Evolutionary conservation across 495 filamentous ascomycete species (phyloP).

Genomic region (Hypoxylon crocopeplum): DNA sequence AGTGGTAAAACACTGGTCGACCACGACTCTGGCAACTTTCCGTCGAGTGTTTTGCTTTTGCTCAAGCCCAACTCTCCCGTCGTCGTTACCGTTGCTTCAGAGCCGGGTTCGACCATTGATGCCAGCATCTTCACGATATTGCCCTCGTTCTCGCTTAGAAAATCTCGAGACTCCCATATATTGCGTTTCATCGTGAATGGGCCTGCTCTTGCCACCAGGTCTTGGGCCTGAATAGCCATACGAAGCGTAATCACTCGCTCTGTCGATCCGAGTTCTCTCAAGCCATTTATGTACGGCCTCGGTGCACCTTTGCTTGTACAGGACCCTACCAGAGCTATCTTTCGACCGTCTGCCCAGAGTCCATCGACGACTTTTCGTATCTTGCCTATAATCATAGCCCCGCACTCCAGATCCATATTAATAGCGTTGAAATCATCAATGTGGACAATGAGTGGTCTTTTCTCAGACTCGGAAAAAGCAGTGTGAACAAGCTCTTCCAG

Average conservation of each 20-base stretch:
- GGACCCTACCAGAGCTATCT: conserved; percentile 77
- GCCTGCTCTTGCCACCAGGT: background rate
- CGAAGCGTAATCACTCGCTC: conserved; percentile 27
- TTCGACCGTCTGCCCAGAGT: conserved; percentile 70
- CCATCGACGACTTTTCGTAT: conserved; percentile 75
- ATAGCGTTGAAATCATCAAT: conserved; percentile 83
- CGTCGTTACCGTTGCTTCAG: conserved; percentile 1
- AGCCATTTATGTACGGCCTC: conserved; percentile 39
- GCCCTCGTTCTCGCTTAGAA: conserved; percentile 45
- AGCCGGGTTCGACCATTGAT: conserved; percentile 27
- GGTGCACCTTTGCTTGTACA: conserved; percentile 48
- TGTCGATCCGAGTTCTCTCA: conserved; percentile 38
- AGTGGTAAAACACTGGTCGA: conserved; percentile 23
- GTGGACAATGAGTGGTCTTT: conserved; percentile 67
- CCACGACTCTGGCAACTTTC: conserved; percentile 22
- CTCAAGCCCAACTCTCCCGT: conserved; percentile 16
- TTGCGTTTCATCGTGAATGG: background rate
- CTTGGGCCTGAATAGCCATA: no score
- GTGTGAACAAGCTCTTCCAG: conserved; percentile 47
- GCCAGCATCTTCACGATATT: conserved; percentile 51
- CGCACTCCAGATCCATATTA: conserved; percentile 64
- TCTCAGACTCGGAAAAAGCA: conserved; percentile 38
- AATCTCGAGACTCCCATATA: conserved; percentile 38
- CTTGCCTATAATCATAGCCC: conserved; percentile 63
- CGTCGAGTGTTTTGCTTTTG: background rate